Evolutionary conservation across 495 filamentous ascomycete species (phyloP), one percentile per base, ranked within the genome.

Genomic region (Patellaria atrata): DNA sequence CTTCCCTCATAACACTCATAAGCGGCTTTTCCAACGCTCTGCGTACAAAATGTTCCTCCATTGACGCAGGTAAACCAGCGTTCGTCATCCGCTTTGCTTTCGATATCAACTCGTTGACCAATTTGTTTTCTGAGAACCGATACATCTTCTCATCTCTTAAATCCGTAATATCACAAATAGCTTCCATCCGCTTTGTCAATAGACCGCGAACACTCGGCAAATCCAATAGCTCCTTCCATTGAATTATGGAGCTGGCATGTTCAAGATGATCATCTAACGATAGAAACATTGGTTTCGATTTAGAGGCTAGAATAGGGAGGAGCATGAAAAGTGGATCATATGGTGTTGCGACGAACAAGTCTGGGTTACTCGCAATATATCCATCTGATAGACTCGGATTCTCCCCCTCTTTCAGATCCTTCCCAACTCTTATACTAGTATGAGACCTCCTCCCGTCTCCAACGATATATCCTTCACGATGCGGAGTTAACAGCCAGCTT

Each of bases 251-350:
- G 2, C 30, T 22, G 4, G 45, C 35, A 4, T 21, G 9, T 35
- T 94, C 85, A 28, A 92, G 59, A 30, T 92, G 70, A 44, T 94
- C 84, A 37, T 93, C 86, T 22, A 75, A 53, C 1, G 75, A 72
- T 22, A 89, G 70, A 50, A 84, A 94, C 30, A 82, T 65, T 27
- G 60, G 59, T 39, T 77, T 78, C 1, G 58, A 43, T 5, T 56
- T 41, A 17, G 64, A 46, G 12, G 55, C 43, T 27, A 92, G 59
- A 9, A 72, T 64, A 2, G 89, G 79, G 1, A 96, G 65, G 16
- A 93, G 47, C 32, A 96, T 64, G 54, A 96, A 94, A 2, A 94
- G 48, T 5, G 77, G 65, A 53, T 99, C 89, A 39, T 86, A 59
- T 5, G 77, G 78, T 1, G 91, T 92, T 12, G 84, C 81, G 33